A percentile compares a stretch with the other conserved stretches of the same genome.
These are phyloP conservation scores for Fusarium foetens DNA, from an alignment of 2,329 filamentous ascomycete genomes.

Conservation along the genomic window DNA sequence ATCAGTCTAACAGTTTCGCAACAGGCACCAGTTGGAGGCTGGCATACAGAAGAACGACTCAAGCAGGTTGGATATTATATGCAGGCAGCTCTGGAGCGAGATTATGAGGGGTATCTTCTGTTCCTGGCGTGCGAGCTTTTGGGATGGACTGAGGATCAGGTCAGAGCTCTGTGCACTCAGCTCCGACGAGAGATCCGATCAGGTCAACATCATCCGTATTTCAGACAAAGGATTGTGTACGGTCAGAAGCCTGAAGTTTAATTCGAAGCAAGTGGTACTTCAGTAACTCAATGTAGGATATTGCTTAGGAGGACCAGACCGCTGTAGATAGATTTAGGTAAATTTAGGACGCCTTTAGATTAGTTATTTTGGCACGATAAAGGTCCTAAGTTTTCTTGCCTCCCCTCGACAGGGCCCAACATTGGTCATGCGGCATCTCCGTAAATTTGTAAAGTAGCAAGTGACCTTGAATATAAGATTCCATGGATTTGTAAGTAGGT, in stretches of 20 bases:
- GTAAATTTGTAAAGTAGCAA: fast-evolving
- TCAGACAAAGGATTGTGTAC: constrained; percentile 17
- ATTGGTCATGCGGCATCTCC: fast-evolving
- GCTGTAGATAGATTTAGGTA: background rate
- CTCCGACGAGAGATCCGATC: constrained; percentile 9
- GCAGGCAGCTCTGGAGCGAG: constrained; percentile 13
- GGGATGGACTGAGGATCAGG: constrained; percentile 3
- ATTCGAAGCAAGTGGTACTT: too few species aligned
- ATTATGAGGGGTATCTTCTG: constrained; percentile 14
- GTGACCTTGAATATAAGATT: fast-evolving
- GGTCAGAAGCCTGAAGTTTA: constrained; percentile 3
- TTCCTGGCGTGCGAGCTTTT: constrained; percentile 13
- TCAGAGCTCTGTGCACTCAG: background rate
- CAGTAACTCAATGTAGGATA: too few species aligned
- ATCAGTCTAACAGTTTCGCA: background rate
- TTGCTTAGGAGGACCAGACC: background rate
- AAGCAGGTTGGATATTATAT: constrained; percentile 1
- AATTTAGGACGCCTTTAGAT: background rate
- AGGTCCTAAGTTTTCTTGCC: background rate
- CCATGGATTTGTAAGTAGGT: too few species aligned
- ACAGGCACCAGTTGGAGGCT: constrained; percentile 4
- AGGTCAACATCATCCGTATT: constrained; percentile 15
- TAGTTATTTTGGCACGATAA: too few species aligned
- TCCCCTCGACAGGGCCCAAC: background rate
- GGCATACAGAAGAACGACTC: constrained; percentile 1